Evolutionary conservation across 2,329 filamentous ascomycete species (phyloP).

Genomic region (Paecilomyces sp.): DNA sequence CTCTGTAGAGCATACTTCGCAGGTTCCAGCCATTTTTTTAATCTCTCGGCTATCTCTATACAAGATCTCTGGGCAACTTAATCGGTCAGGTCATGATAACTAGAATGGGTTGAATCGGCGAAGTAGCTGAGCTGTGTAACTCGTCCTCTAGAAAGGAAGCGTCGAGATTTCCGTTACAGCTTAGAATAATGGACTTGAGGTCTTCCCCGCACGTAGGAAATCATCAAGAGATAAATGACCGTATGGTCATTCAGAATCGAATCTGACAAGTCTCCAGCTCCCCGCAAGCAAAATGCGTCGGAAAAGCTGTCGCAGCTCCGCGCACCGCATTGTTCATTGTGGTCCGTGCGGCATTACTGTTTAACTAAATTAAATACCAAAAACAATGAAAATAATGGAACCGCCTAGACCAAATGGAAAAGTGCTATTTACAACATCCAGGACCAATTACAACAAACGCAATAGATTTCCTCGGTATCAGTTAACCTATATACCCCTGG

Average conservation of each 20-base stretch:
- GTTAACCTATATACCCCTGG: not conserved
- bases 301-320: not conserved
- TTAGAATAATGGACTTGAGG: too few relatives aligned
- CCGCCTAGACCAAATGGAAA: not conserved
- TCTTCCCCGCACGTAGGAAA: not conserved
- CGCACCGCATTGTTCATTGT: not conserved
- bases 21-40: conserved; percentile 8
- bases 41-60: not conserved
- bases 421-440: not conserved
- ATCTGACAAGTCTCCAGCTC: not conserved
- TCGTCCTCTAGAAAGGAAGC: too few relatives aligned
- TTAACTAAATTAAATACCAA: not conserved
- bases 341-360: not conserved
- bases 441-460: not conserved
- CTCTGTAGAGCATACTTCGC: conserved; percentile 19
- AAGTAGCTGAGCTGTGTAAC: too few relatives aligned
- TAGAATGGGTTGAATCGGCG: too few relatives aligned
- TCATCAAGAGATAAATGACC: not conserved
- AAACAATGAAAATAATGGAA: not conserved
- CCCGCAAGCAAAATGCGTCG: not conserved
- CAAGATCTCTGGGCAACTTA: not conserved
- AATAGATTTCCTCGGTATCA: not conserved
- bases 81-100: not conserved
- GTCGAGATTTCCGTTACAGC: too few relatives aligned
- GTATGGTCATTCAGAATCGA: too few relatives aligned